Evolutionary conservation across 495 filamentous ascomycete species (phyloP), one percentile per base, ranked within the genome.

Genomic region (Podospora tetraspora): DNA sequence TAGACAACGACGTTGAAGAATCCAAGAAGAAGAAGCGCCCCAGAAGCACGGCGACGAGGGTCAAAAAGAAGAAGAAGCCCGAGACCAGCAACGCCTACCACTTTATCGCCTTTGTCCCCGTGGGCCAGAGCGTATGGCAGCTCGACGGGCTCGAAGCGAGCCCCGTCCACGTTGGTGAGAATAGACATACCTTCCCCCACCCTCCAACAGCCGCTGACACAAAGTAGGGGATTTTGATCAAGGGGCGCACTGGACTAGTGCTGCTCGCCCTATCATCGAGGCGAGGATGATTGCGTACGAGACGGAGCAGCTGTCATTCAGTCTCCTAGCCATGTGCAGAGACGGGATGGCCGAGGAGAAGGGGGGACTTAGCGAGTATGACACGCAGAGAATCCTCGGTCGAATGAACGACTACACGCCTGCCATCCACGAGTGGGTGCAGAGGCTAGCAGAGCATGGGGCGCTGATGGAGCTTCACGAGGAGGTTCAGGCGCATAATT

Each of bases 81-180:
- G 67, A 57, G 3, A 69, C 74, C 3, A 69, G 34, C 0, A 86
- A 89, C 58, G 77, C 80, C 3, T 95, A 89, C 71, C 95, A 99
- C 73, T 99, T 94, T 75, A 90, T 96, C 69, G 93, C 93, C 4
- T 97, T 91, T 73, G 89, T 97, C 58, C 93, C 94, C 13, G 84
- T 90, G 21, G 82, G 87, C 56, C 88, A 86, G 7, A 81, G 87
- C 37, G 84, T 97, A 19, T 99, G 93, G 92, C 91, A 92, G 69
- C 88, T 99, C 7, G 95, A 99, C 74, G 95, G 95, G 3, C 81
- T 99, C 7, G 87, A 93, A 76, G 79, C 81, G 32, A 86, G 88
- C 69, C 95, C 95, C 13, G 83, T 88, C 57, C 84, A 84, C 66
- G 79, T 97, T 34, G 91, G 92, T 89, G 79, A 72, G 81, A 75